Evolutionary conservation across 768 basidiomycete species (phyloP).

Genomic region (Leccinum rimulosum): DNA sequence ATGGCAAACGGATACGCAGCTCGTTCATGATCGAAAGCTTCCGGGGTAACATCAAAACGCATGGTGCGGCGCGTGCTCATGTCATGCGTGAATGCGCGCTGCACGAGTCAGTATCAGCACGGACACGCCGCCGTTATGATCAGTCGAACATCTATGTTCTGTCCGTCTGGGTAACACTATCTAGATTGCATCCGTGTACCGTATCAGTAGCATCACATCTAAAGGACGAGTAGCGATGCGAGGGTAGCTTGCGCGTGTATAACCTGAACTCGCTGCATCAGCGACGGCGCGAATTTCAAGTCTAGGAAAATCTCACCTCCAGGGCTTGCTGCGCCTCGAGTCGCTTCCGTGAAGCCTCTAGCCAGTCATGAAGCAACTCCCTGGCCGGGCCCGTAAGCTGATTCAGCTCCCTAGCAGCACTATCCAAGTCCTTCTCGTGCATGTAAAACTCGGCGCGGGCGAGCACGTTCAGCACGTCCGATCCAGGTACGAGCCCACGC

Average conservation of each 20-base stretch:
- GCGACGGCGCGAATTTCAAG: background rate
- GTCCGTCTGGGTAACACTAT: conserved; percentile 8
- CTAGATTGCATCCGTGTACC: conserved; percentile 21
- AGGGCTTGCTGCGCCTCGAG: conserved; percentile 91
- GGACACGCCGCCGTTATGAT: background rate
- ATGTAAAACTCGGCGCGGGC: conserved; percentile 87
- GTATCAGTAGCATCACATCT: conserved; percentile 29
- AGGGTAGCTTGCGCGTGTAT: conserved; percentile 83
- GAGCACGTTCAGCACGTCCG: conserved; percentile 83
- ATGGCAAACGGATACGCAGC: too few species aligned
- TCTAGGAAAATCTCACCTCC: conserved; percentile 48
- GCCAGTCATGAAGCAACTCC: conserved; percentile 78
- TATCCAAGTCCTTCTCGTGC: conserved; percentile 85
- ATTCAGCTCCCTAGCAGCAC: conserved; percentile 86
- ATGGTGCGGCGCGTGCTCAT: conserved; percentile 62
- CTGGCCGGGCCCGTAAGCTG: conserved; percentile 82
- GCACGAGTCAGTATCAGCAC: conserved; percentile 8
- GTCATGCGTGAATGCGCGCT: conserved; percentile 86
- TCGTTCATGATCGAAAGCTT: too few species aligned
- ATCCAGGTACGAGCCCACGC: conserved; percentile 66
- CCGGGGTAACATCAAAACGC: too few species aligned
- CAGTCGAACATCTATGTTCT: background rate
- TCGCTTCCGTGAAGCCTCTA: conserved; percentile 82
- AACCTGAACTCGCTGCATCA: conserved; percentile 46
- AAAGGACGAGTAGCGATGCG: conserved; percentile 73